phyloP scores from a whole-genome alignment of 768 basidiomycete species.

The Rhodotorula paludigena region DNA sequence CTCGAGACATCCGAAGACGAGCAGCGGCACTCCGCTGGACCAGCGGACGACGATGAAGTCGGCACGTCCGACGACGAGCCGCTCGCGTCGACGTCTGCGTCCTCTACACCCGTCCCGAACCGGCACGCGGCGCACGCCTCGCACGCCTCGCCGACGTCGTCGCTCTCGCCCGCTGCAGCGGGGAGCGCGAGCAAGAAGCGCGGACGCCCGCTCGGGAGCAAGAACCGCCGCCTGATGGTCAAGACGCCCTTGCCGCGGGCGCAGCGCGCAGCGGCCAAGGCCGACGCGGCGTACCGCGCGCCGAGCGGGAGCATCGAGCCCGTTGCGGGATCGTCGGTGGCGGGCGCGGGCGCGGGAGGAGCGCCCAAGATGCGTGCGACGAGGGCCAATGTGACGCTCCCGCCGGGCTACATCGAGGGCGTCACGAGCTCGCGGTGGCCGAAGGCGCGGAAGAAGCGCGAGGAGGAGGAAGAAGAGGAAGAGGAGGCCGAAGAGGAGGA shows the following conservation, averaged over 20 bases:
- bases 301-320: background rate
- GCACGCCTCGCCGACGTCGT: too few species aligned
- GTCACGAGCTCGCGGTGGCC: constrained; percentile 21
- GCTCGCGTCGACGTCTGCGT: background rate
- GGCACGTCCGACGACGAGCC: background rate
- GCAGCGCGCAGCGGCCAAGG: background rate
- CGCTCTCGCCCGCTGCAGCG: background rate
- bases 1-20: constrained; percentile 1
- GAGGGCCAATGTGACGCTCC: constrained; percentile 22
- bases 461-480: background rate
- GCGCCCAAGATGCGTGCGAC: constrained; percentile 7
- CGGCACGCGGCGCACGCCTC: too few species aligned
- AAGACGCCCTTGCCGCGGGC: background rate
- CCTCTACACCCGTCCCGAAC: too few species aligned
- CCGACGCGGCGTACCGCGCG: background rate
- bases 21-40: background rate
- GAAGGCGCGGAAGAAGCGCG: background rate
- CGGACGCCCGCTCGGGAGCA: background rate
- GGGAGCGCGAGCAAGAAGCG: background rate
- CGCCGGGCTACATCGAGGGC: constrained; percentile 23
- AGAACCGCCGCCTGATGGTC: background rate
- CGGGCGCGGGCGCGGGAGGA: background rate
- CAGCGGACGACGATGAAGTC: background rate
- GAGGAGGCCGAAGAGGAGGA: background rate
- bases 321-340: background rate